These are phyloP conservation scores for Alternaria tenuissima DNA, from an alignment of 2,329 filamentous ascomycete genomes.

Conservation along the genomic window DNA sequence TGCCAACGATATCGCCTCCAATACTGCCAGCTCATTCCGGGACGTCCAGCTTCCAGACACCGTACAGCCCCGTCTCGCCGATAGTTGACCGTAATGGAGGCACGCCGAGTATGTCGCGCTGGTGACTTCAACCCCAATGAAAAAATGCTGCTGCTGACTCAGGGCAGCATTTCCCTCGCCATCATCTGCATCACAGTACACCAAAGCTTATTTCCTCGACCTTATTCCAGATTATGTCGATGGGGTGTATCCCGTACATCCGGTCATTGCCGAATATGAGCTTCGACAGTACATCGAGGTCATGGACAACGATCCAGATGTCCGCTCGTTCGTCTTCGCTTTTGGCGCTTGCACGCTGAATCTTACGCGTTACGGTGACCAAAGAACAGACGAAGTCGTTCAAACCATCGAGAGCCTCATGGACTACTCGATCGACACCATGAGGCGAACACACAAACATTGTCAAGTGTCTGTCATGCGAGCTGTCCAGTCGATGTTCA, in stretches of 20 bases:
- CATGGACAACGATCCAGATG: slow-evolving; percentile 52
- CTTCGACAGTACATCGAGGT: slow-evolving; percentile 44
- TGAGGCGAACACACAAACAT: slow-evolving; percentile 51
- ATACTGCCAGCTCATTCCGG: slow-evolving; percentile 35
- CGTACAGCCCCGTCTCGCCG: slow-evolving; percentile 23
- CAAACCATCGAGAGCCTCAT: slow-evolving; percentile 45
- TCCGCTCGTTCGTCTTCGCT: slow-evolving; percentile 55
- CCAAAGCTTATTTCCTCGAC: slow-evolving; percentile 51
- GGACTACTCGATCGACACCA: slow-evolving; percentile 48
- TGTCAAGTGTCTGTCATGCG: slow-evolving; percentile 55
- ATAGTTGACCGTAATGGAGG: slow-evolving; percentile 25
- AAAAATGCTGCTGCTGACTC: slow-evolving; percentile 15
- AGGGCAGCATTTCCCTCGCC: slow-evolving; percentile 27
- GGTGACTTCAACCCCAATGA: not conserved
- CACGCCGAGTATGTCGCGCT: slow-evolving; percentile 29
- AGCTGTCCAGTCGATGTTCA: slow-evolving; percentile 62
- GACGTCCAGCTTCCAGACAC: slow-evolving; percentile 16
- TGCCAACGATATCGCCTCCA: slow-evolving; percentile 30
- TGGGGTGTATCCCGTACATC: slow-evolving; percentile 59
- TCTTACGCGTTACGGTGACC: slow-evolving; percentile 49
- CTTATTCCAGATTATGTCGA: slow-evolving; percentile 56
- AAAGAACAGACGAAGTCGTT: slow-evolving; percentile 43
- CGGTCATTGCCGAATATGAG: slow-evolving; percentile 55
- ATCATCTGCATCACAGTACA: slow-evolving; percentile 28
- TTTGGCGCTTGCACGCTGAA: slow-evolving; percentile 58